Evolutionary conservation across 2,329 filamentous ascomycete genomes (phyloP).

Genomic region (Monilinia aucupariae): DNA sequence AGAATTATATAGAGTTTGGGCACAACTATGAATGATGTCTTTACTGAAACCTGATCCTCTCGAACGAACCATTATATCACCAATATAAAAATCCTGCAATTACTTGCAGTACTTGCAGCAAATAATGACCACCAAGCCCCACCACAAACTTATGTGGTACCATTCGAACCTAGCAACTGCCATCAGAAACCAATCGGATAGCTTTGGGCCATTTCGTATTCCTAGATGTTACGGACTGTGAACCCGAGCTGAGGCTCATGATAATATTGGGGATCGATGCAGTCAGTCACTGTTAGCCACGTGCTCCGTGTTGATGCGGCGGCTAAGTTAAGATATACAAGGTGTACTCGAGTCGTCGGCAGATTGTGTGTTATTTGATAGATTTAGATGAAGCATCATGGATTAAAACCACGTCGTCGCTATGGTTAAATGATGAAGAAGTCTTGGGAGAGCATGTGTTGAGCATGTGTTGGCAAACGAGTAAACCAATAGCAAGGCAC

Average conservation of each 20-base stretch:
- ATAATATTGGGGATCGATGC: background rate
- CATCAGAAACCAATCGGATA: background rate
- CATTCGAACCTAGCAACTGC: conserved; percentile 1
- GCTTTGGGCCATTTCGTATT: background rate
- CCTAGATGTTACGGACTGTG: background rate
- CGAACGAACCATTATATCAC: background rate
- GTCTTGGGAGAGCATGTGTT: background rate
- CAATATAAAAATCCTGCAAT: conserved; percentile 4
- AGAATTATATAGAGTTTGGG: conserved; percentile 5
- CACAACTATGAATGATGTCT: background rate
- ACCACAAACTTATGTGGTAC: conserved; percentile 13
- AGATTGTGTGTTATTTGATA: background rate
- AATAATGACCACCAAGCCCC: conserved; percentile 7
- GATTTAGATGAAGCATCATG: conserved; percentile 7
- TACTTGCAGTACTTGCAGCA: conserved; percentile 3
- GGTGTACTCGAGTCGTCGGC: background rate
- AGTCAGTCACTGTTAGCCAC: conserved; percentile 11
- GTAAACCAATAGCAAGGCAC: background rate
- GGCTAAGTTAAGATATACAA: background rate
- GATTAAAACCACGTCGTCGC: conserved; percentile 12
- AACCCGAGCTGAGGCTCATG: conserved; percentile 7
- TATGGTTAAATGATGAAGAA: conserved; percentile 1
- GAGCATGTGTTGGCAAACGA: conserved; percentile 11
- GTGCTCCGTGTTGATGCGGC: conserved; percentile 13
- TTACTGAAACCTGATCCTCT: background rate